phyloP scores from a whole-genome alignment of 1,139 yeast genomes.

The Lodderomyces margitis region DNA sequence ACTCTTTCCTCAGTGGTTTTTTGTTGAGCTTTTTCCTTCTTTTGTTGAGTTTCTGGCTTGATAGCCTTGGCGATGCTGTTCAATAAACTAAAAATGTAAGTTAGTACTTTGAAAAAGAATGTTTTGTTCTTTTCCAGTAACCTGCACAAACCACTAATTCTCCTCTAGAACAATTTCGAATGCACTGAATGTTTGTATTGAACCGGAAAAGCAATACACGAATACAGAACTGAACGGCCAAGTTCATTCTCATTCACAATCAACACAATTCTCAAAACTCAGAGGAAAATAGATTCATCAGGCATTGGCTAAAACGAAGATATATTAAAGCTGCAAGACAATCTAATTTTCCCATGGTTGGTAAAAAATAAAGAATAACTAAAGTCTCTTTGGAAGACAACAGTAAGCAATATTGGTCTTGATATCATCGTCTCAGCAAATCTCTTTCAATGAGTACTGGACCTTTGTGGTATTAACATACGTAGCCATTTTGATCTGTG shows the following conservation, averaged over 20 bases:
- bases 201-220: conserved; percentile 28
- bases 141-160: conserved; percentile 1
- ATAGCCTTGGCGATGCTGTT: conserved; percentile 11
- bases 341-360: conserved; percentile 45
- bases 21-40: conserved; percentile 90
- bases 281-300: conserved; percentile 52
- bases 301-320: conserved; percentile 44
- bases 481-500: conserved; percentile 19
- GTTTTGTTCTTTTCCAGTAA: conserved; percentile 9
- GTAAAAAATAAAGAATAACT: conserved; percentile 5
- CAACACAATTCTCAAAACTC: conserved; percentile 23
- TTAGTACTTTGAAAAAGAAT: conserved; percentile 28
- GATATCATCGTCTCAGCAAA: conserved; percentile 13
- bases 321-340: conserved; percentile 41
- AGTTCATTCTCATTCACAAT: conserved; percentile 41
- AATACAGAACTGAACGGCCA: conserved; percentile 47
- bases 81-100: conserved; percentile 31
- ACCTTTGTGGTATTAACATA: conserved; percentile 14
- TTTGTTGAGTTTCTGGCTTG: conserved; percentile 92
- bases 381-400: neutral
- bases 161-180: conserved; percentile 12
- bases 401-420: neutral
- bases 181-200: conserved; percentile 15
- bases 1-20: conserved; percentile 85
- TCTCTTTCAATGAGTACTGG: conserved; percentile 10